phyloP scores from a whole-genome alignment of 2,329 filamentous ascomycete genomes.

The Cladosporium sp. region DNA sequence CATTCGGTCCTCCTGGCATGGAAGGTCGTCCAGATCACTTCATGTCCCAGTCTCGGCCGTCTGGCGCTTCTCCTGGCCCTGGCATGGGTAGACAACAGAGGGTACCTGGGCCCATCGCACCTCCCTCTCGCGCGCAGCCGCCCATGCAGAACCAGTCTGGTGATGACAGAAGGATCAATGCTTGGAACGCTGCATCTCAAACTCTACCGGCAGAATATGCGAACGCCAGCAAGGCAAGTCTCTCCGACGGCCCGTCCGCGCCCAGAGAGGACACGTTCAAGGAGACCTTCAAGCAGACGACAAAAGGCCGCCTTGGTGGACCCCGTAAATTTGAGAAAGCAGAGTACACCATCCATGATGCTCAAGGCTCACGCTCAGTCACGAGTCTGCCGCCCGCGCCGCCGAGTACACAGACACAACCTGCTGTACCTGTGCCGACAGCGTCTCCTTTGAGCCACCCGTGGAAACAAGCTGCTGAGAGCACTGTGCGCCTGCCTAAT shows the following conservation, averaged over 20 bases:
- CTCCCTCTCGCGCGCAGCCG: constrained; percentile 29
- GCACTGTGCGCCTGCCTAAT: constrained; percentile 32
- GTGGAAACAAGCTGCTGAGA: constrained; percentile 20
- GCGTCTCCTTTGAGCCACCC: constrained; percentile 20
- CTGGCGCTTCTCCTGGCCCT: constrained; percentile 28
- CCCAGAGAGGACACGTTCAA: constrained; percentile 18
- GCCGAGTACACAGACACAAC: constrained; percentile 32
- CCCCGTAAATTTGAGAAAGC: constrained; percentile 15
- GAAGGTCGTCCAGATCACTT: constrained; percentile 26
- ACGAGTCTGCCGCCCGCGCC: constrained; percentile 26
- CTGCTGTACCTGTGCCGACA: constrained; percentile 24
- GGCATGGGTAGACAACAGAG: constrained; percentile 28
- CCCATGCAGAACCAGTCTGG: constrained; percentile 15
- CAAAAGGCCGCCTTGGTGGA: constrained; percentile 13
- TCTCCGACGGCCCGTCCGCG: not conserved
- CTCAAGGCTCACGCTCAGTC: constrained; percentile 23
- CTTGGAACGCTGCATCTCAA: constrained; percentile 27
- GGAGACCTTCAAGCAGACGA: constrained; percentile 35
- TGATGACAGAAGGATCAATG: constrained; percentile 13
- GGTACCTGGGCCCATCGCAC: constrained; percentile 32
- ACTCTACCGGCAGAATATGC: constrained; percentile 24
- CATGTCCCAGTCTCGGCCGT: constrained; percentile 22
- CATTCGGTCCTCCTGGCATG: constrained; percentile 6
- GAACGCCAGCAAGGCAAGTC: constrained; percentile 18
- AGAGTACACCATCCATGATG: constrained; percentile 29